Base-by-base conservation (phyloP, 306 rosid species). In the Cicer arietinum region DNA sequence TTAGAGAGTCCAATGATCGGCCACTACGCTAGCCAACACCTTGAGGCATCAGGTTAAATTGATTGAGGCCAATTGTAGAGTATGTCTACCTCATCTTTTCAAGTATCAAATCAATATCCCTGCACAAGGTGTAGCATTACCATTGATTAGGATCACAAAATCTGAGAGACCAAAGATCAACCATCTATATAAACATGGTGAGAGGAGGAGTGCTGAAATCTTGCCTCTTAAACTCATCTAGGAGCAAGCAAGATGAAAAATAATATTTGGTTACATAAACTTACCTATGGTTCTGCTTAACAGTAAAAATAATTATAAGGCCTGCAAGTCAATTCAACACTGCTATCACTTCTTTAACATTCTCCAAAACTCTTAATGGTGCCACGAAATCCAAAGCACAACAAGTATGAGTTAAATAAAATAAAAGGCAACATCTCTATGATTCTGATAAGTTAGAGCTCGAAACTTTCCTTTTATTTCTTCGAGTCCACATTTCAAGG, bases 361-460 rank as follows among this genome's bases (percentile, higher is more conserved):
- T 72, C 25, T 40, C 52, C 54, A 11, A 40, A 63, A 39, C 43
- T 20, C 41, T 41, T 18, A 57, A 66, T 44, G 12, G 62, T 53
- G 16, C 40, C 22, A 65, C 41, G 37, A 48, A 41, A 73, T 73
- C 79, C 56, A 22, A 57, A 56, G 16, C 61, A 39, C 67, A 43
- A 54, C 53, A 63, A 25, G 41, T 25, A 52, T 51, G 76, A 82
- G 65, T 82, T 71, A 25, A 25, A 25, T 3, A 25, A 76, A 87
- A 90, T 84, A 86, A 84, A 86, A 86, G 96, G 66, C 83, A 86
- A 16, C 91, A 86, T 77, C 92, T 85, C 54, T 7, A 41, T 5
- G 86, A 82, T 82, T 90, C 84, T 0, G 83, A 74, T 11, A 85
- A 79, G 41, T 82, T 86, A 43, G 79, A 72, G 46, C 60, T 79